A percentile compares a stretch with the other conserved stretches of the same genome.
Evolutionary conservation across 2,329 filamentous ascomycete species (phyloP).

Genomic region (Trichoderma guizhouense): DNA sequence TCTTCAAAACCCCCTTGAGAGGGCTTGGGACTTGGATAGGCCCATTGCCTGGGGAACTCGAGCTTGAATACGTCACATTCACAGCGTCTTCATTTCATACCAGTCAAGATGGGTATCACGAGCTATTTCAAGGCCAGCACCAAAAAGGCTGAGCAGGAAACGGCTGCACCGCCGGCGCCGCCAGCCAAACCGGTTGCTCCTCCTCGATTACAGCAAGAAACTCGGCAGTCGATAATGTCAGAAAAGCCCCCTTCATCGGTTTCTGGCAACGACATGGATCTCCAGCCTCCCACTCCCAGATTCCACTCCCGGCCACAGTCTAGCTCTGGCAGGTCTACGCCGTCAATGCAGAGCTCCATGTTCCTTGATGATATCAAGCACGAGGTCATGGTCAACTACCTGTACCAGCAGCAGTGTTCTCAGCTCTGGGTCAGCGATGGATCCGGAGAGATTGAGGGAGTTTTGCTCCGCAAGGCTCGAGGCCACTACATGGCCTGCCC

Average conservation of each 20-base stretch:
- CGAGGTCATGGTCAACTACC: slow-evolving; percentile 79
- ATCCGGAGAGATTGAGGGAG: slow-evolving; percentile 66
- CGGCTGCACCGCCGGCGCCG: slow-evolving; percentile 15
- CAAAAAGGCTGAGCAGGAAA: slow-evolving; percentile 17
- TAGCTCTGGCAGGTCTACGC: slow-evolving; percentile 43
- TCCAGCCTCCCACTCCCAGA: slow-evolving; percentile 46
- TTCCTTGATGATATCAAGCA: slow-evolving; percentile 72
- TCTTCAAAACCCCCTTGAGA: background rate
- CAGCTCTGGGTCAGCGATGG: slow-evolving; percentile 71
- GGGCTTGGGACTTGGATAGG: slow-evolving; percentile 12
- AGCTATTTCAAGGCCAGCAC: slow-evolving; percentile 58
- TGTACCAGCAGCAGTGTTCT: slow-evolving; percentile 76
- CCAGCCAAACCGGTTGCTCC: slow-evolving; percentile 22
- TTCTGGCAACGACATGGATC: slow-evolving; percentile 41
- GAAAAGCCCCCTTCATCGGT: slow-evolving; percentile 37
- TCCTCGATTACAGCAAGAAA: slow-evolving; percentile 22
- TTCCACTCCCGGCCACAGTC: slow-evolving; percentile 34
- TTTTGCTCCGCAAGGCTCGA: slow-evolving; percentile 64
- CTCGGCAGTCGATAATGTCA: slow-evolving; percentile 27
- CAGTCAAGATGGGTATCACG: slow-evolving; percentile 53
- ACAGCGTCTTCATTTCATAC: background rate
- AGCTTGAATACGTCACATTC: background rate
- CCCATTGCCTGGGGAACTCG: slow-evolving; percentile 11
- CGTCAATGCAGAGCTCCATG: slow-evolving; percentile 46
- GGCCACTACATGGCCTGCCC: slow-evolving; percentile 73